Evolutionary conservation across 352 stramenopile genomes (phyloP).

Genomic region (Globisporangium cylindrosporum): DNA sequence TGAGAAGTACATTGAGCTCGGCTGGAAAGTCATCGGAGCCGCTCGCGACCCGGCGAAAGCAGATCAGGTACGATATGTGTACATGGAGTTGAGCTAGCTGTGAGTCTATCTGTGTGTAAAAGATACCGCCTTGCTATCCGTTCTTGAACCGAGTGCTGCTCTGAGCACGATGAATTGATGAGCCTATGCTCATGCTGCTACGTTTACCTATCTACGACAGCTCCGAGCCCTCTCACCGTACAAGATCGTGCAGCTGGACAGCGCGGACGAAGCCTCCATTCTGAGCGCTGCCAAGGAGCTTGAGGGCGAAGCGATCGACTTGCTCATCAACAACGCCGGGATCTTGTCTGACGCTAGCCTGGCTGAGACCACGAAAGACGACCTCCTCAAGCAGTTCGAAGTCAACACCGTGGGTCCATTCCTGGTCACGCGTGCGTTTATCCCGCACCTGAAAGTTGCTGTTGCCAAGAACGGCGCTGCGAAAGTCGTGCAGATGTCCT

Average conservation of each 20-base stretch:
- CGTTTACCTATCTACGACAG: no score
- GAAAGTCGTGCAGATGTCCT: constrained; percentile 28
- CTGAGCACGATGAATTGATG: no score
- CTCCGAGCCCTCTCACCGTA: constrained; percentile 4
- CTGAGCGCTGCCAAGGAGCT: constrained; percentile 15
- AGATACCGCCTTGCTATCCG: no score
- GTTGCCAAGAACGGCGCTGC: constrained; percentile 12
- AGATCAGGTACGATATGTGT: constrained; percentile 34
- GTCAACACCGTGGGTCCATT: constrained; percentile 39
- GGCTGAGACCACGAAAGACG: constrained; percentile 11
- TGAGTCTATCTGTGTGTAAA: no score
- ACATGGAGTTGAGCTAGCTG: no score
- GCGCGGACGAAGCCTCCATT: constrained; percentile 22
- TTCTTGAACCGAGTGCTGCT: no score
- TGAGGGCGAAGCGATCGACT: constrained; percentile 23
- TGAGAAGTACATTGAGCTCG: background rate
- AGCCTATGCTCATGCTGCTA: no score
- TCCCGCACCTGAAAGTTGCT: constrained; percentile 23
- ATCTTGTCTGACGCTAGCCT: constrained; percentile 14
- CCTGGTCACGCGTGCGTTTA: constrained; percentile 27
- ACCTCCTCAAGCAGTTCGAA: constrained; percentile 34
- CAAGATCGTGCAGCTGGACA: constrained; percentile 25
- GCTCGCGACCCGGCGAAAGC: constrained; percentile 28
- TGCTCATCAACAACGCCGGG: constrained; percentile 47
- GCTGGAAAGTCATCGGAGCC: constrained; percentile 5